These are phyloP conservation scores for Trichoderma semiorbis DNA, from an alignment of 2,329 filamentous ascomycete species.

Conservation along the genomic window DNA sequence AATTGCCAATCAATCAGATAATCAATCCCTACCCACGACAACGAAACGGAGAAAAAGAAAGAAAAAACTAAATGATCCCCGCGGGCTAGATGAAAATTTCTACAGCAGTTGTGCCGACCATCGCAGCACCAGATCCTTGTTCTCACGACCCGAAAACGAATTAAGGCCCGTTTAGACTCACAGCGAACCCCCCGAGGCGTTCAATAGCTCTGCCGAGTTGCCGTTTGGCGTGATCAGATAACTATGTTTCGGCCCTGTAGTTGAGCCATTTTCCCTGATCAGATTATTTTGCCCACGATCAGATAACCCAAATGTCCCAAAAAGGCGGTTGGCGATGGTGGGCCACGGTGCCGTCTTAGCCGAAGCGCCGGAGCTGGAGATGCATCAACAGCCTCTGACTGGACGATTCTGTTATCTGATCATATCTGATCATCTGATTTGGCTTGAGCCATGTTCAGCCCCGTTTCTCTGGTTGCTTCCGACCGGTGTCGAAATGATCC, in stretches of 20 bases:
- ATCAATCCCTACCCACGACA: background rate
- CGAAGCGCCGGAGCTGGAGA: slow-evolving; percentile 11
- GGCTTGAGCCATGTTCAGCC: background rate
- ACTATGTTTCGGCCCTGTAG: background rate
- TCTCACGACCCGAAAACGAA: background rate
- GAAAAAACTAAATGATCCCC: background rate
- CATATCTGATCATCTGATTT: slow-evolving; percentile 19
- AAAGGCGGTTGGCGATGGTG: background rate
- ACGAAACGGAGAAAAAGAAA: background rate
- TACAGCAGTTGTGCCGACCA: background rate
- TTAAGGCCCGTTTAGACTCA: slow-evolving; percentile 6
- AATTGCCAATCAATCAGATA: slow-evolving; percentile 5
- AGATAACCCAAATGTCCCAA: slow-evolving; percentile 7
- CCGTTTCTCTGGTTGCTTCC: background rate
- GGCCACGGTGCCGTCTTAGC: slow-evolving; percentile 15
- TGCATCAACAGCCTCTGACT: background rate
- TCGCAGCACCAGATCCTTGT: background rate
- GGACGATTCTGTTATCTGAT: slow-evolving; percentile 13
- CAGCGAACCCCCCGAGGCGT: background rate
- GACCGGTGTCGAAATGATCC: background rate
- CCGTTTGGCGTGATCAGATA: slow-evolving; percentile 15
- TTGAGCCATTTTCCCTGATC: slow-evolving; percentile 16
- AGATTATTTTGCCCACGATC: slow-evolving; percentile 3
- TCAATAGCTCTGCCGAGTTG: slow-evolving; percentile 7
- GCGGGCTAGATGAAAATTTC: slow-evolving; percentile 9